phyloP scores from a whole-genome alignment of 495 filamentous ascomycete species.

The Aspergillus steynii region DNA sequence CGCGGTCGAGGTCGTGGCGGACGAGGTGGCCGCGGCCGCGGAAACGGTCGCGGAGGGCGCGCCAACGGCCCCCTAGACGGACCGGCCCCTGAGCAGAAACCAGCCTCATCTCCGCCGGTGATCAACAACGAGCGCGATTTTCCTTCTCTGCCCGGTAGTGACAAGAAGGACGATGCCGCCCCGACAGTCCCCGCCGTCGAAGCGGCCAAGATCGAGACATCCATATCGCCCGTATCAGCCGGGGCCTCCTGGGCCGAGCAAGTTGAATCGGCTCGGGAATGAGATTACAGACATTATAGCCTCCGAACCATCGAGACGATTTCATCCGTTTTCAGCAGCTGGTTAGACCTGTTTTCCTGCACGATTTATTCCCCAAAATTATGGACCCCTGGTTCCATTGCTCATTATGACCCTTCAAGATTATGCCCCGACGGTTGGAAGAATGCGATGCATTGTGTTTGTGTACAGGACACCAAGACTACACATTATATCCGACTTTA shows the following conservation, averaged over 20 bases:
- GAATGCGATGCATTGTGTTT: background rate
- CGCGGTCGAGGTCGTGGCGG: slow-evolving; percentile 33
- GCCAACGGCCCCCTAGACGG: slow-evolving; percentile 22
- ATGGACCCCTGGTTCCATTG: background rate
- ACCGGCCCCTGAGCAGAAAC: slow-evolving; percentile 17
- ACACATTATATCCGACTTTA: background rate
- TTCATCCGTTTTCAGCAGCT: background rate
- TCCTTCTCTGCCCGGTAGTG: slow-evolving; percentile 40
- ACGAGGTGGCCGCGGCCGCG: slow-evolving; percentile 32
- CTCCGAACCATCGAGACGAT: background rate
- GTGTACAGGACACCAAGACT: background rate
- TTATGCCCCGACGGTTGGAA: background rate
- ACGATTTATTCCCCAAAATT: slow-evolving; percentile 15
- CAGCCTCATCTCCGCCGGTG: slow-evolving; percentile 20
- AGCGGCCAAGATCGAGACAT: slow-evolving; percentile 10
- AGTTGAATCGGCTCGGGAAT: slow-evolving; percentile 19
- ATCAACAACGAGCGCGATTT: slow-evolving; percentile 41
- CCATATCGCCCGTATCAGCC: slow-evolving; percentile 22
- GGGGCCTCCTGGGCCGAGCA: slow-evolving; percentile 34
- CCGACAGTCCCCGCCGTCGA: slow-evolving; percentile 14
- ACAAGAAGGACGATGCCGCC: slow-evolving; percentile 17
- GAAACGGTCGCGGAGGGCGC: slow-evolving; percentile 34
- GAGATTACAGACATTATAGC: background rate
- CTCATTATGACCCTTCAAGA: background rate
- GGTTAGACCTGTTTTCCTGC: background rate